phyloP scores from a whole-genome alignment of 805 yeast species.

The Ogataea polymorpha region DNA sequence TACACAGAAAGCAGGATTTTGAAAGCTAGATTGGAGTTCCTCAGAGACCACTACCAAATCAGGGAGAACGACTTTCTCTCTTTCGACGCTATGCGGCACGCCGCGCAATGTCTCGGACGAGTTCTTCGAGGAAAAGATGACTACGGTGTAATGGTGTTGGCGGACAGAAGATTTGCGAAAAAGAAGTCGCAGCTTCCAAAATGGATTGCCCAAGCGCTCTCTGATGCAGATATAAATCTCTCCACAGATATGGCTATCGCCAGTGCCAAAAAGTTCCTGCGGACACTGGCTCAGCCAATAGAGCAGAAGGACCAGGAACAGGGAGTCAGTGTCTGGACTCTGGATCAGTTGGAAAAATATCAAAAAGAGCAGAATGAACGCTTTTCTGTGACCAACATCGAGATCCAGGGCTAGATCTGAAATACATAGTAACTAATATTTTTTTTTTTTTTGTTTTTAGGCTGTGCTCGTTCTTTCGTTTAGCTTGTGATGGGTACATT shows the following conservation, averaged over 20 bases:
- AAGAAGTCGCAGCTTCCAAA: slow-evolving; percentile 88
- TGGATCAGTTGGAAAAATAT: slow-evolving; percentile 57
- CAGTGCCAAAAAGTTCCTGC: slow-evolving; percentile 83
- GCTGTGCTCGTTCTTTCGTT: slow-evolving; percentile 1
- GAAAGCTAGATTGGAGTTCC: slow-evolving; percentile 90
- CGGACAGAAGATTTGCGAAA: slow-evolving; percentile 87
- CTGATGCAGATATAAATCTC: slow-evolving; percentile 86
- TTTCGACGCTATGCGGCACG: slow-evolving; percentile 99
- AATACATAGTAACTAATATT: background rate
- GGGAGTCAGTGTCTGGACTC: slow-evolving; percentile 91
- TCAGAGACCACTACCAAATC: slow-evolving; percentile 89
- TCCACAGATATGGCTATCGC: slow-evolving; percentile 98
- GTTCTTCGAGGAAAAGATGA: slow-evolving; percentile 97
- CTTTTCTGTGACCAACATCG: slow-evolving; percentile 28
- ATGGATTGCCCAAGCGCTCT: slow-evolving; percentile 93
- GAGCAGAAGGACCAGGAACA: slow-evolving; percentile 81
- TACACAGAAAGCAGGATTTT: slow-evolving; percentile 95
- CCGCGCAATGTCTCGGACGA: slow-evolving; percentile 97
- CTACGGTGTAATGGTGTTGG: slow-evolving; percentile 97
- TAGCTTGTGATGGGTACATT: slow-evolving; percentile 5
- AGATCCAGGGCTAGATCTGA: slow-evolving; percentile 30
- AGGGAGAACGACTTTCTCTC: slow-evolving; percentile 92
- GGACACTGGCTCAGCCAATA: slow-evolving; percentile 92
- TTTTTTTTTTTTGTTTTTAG: background rate
- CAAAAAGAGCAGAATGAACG: slow-evolving; percentile 49